Evolutionary conservation across 177 flowering plant species (phyloP), one percentile per base, ranked within the genome.

Genomic region (Vitis hybrid): DNA sequence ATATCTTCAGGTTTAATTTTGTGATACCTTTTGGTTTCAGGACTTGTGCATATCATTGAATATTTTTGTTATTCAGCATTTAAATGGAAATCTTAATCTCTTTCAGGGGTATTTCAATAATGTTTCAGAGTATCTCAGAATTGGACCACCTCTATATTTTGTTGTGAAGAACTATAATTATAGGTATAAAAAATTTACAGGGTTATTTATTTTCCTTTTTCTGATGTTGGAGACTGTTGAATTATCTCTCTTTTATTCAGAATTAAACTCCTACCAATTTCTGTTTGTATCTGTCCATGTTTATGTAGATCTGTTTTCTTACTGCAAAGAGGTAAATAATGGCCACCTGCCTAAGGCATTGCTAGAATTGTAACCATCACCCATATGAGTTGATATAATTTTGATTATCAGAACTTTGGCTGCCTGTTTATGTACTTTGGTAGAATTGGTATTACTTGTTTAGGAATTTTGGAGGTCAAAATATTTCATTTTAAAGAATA

Each of bases 71-170:
- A 15, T 60, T 57, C 7, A 55, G 19, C 32, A 7, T 40, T 54
- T 52, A 35, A 35, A 35, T 35, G 46, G 46, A 6, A 35, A 35
- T 6, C 6, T 35, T 6, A 35, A 5, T 57, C 63, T 62, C 11
- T 46, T 81, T 73, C 90, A 96, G 99, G 98, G 95, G 14, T 96
- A 96, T 74, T 96, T 93, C 73, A 82, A 84, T 67, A 83, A 91
- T 81, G 71, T 96, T 69, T 82, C 99, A 2, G 92, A 91, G 69
- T 81, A 90, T 79, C 97, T 96, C 69, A 83, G 94, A 81, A 88
- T 96, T 63, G 99, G 99, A 17, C 97, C 99, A 4, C 99, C 99
- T 12, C 75, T 96, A 55, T 96, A 96, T 77, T 93, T 96, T 82
- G 95, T 96, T 17, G 99, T 96, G 76, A 91, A 93, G 84, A 84